These are phyloP conservation scores for Diaporthe sp. DNA, from an alignment of 2,329 filamentous ascomycete genomes.

Conservation along the genomic window DNA sequence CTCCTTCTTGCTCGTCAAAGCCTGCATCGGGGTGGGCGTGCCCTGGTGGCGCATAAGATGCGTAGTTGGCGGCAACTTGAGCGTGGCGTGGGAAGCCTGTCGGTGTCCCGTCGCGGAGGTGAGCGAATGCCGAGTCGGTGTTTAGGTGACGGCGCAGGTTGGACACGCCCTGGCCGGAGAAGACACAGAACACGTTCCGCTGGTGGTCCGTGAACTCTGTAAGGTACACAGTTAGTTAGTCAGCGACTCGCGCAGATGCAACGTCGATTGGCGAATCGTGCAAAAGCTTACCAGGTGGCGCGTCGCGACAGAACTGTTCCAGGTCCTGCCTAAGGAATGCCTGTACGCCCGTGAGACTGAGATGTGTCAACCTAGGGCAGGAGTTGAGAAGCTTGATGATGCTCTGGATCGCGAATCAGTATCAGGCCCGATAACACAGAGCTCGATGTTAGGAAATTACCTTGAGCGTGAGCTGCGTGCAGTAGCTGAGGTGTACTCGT, in stretches of 20 bases:
- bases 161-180: slow-evolving; percentile 86
- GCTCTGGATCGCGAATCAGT: slow-evolving; percentile 68
- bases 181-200: slow-evolving; percentile 95
- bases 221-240: not conserved
- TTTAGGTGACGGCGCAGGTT: slow-evolving; percentile 84
- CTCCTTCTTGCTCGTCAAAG: slow-evolving; percentile 50
- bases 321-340: slow-evolving; percentile 90
- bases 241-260: not conserved
- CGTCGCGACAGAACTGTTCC: slow-evolving; percentile 85
- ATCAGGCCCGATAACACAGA: not conserved
- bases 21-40: slow-evolving; percentile 43
- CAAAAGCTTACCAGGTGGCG: slow-evolving; percentile 71
- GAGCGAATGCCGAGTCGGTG: slow-evolving; percentile 57
- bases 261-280: not conserved
- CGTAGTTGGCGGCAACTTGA: slow-evolving; percentile 34
- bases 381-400: slow-evolving; percentile 90
- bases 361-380: slow-evolving; percentile 91
- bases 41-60: slow-evolving; percentile 26
- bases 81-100: slow-evolving; percentile 28
- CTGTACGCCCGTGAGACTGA: slow-evolving; percentile 93
- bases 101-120: slow-evolving; percentile 49
- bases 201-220: slow-evolving; percentile 95
- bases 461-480: slow-evolving; percentile 82
- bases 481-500: slow-evolving; percentile 96
- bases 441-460: slow-evolving; percentile 61